phyloP scores from a whole-genome alignment of 192 early-diverging fungal genomes.

The Jimgerdemannia flammicorona region DNA sequence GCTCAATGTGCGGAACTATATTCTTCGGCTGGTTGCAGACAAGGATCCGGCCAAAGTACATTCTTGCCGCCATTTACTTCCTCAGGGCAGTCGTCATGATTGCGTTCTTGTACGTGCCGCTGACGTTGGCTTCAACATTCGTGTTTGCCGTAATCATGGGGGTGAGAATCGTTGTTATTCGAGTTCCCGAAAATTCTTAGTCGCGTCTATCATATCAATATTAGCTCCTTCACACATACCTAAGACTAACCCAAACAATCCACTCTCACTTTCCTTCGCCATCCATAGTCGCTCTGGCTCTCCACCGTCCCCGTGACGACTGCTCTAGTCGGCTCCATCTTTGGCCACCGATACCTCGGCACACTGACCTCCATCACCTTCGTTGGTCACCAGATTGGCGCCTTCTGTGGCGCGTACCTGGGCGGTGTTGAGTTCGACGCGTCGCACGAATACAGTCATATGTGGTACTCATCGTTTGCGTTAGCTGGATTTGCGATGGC shows the following conservation, averaged over 20 bases:
- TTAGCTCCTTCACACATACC: too few relatives aligned
- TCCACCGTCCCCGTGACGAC: slow-evolving; percentile 31
- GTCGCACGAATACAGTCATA: slow-evolving; percentile 12
- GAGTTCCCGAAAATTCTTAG: too few relatives aligned
- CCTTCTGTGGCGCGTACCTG: slow-evolving; percentile 29
- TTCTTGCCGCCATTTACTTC: slow-evolving; percentile 15
- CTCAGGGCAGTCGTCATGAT: slow-evolving; percentile 14
- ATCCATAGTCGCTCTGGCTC: slow-evolving; percentile 31
- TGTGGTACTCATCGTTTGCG: slow-evolving; percentile 32
- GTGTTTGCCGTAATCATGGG: slow-evolving; percentile 30
- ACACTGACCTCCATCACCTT: slow-evolving; percentile 28
- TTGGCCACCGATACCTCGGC: slow-evolving; percentile 28
- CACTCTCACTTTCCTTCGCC: too few relatives aligned
- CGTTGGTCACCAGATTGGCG: slow-evolving; percentile 31
- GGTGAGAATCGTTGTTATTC: slow-evolving; percentile 17
- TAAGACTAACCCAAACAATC: too few relatives aligned
- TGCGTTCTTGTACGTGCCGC: slow-evolving; percentile 16
- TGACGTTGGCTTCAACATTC: slow-evolving; percentile 18
- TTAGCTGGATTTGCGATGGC: slow-evolving; percentile 10
- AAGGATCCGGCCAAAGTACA: slow-evolving; percentile 18
- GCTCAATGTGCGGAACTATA: slow-evolving; percentile 25
- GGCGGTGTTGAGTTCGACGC: slow-evolving; percentile 27
- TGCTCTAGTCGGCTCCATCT: slow-evolving; percentile 19
- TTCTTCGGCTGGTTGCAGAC: slow-evolving; percentile 15
- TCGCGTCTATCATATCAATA: too few relatives aligned